Conservation (phyloP, 2,329 filamentous ascomycete species). For the Ophiostoma quercus region DNA sequence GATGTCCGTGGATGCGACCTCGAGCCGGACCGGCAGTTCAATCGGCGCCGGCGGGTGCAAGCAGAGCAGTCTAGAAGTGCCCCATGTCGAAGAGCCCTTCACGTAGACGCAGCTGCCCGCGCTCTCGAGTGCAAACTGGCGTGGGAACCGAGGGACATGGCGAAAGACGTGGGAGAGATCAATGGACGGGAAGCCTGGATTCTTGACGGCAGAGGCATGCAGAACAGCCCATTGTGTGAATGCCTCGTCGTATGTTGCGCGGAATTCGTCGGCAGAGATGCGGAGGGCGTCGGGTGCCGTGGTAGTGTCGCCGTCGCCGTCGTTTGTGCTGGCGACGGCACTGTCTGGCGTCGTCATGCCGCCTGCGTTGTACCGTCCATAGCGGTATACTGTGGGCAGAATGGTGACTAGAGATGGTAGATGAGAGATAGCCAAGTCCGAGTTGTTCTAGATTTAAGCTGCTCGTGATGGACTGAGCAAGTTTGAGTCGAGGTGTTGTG, state of each 20-base stretch:
- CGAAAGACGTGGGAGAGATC: background rate
- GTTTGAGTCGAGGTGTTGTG: background rate
- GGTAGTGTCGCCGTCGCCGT: background rate
- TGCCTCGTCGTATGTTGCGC: background rate
- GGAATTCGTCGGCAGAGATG: background rate
- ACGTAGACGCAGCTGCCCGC: slow-evolving; percentile 18
- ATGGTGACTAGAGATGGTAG: background rate
- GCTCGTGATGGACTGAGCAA: background rate
- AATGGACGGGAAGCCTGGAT: background rate
- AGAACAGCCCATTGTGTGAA: background rate
- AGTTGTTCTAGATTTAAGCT: background rate
- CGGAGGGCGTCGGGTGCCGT: background rate
- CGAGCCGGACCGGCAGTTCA: slow-evolving; percentile 19
- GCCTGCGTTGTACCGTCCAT: background rate
- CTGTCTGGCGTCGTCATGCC: background rate
- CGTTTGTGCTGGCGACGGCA: background rate
- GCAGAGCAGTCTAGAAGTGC: slow-evolving; percentile 5
- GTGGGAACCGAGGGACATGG: slow-evolving; percentile 17
- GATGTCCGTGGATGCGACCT: slow-evolving; percentile 19
- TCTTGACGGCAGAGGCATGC: background rate
- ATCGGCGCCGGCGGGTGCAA: slow-evolving; percentile 16
- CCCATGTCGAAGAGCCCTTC: slow-evolving; percentile 19
- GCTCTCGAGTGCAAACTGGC: slow-evolving; percentile 19
- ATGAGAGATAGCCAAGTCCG: background rate
- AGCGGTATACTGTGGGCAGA: background rate